These are phyloP conservation scores for Colletotrichum sp. DNA, from an alignment of 2,329 filamentous ascomycete species.

Conservation along the genomic window DNA sequence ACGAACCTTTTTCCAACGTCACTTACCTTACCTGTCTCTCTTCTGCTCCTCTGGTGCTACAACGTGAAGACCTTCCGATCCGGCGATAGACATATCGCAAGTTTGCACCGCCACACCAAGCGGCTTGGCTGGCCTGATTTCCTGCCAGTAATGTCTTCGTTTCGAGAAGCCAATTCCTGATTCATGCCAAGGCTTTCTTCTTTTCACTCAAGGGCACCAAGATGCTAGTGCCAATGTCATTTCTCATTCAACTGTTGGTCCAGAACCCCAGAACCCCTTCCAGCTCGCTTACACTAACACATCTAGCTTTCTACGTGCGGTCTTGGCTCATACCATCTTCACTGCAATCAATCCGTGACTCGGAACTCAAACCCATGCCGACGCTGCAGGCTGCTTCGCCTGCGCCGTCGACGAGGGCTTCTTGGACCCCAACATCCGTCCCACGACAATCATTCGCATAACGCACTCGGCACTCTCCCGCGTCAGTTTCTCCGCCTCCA, in stretches of 20 bases:
- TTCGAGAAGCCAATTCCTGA: slow-evolving; percentile 4
- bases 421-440: slow-evolving; percentile 28
- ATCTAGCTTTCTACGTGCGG: not conserved
- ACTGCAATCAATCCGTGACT: not conserved
- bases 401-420: not conserved
- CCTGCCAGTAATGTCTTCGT: slow-evolving; percentile 1
- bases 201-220: not conserved
- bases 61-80: not conserved
- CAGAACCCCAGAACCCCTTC: not conserved
- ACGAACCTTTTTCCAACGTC: not conserved
- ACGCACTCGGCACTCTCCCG: slow-evolving; percentile 36
- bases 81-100: not conserved
- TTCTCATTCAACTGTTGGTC: not conserved
- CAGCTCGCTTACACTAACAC: not conserved
- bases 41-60: not conserved
- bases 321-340: slow-evolving; percentile 9
- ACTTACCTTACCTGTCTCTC: not conserved
- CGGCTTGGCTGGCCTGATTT: slow-evolving; percentile 2
- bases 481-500: slow-evolving; percentile 33
- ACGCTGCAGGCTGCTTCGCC: not conserved
- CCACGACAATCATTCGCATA: slow-evolving; percentile 36
- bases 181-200: slow-evolving; percentile 9
- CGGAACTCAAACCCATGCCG: not conserved
- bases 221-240: slow-evolving; percentile 4
- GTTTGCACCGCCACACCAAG: slow-evolving; percentile 14